Evolutionary conservation across 2,329 filamentous ascomycete genomes (phyloP).

Genomic region (Aspergillus neoniger): DNA sequence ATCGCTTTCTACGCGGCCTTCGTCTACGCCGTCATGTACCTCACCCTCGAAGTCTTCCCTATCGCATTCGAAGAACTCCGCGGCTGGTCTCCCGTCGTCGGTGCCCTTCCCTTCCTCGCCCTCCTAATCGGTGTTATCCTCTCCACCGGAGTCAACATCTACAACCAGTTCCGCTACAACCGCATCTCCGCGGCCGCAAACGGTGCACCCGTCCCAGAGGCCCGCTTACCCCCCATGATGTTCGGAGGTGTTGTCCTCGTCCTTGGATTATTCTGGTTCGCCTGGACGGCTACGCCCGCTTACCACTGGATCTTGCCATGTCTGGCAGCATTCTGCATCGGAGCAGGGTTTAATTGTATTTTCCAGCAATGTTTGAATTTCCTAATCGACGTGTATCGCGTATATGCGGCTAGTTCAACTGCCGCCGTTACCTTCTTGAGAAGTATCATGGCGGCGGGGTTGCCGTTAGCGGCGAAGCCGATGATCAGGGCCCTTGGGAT

Average conservation of each 20-base stretch:
- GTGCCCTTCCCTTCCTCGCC: conserved; percentile 48
- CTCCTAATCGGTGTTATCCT: conserved; percentile 48
- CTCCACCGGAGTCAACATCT: conserved; percentile 45
- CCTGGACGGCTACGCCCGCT: conserved; percentile 41
- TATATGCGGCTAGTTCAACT: conserved; percentile 44
- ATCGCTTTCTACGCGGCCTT: conserved; percentile 51
- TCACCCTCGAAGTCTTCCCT: conserved; percentile 51
- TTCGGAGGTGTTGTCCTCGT: conserved; percentile 48
- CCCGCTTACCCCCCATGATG: conserved; percentile 49
- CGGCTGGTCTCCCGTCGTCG: conserved; percentile 40
- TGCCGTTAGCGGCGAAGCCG: conserved; percentile 41
- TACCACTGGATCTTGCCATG: conserved; percentile 18
- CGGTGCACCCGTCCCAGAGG: conserved; percentile 41
- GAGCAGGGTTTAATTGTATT: conserved; percentile 45
- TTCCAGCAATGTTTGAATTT: not conserved
- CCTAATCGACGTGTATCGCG: not conserved
- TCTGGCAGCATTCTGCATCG: conserved; percentile 41
- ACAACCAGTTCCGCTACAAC: conserved; percentile 44
- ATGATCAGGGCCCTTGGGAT: conserved; percentile 47
- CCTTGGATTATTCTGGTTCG: conserved; percentile 48
- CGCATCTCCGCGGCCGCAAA: conserved; percentile 30
- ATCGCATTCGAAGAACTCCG: conserved; percentile 49
- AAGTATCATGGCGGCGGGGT: conserved; percentile 42
- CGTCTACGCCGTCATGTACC: conserved; percentile 51
- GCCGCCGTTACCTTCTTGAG: conserved; percentile 49